These are phyloP conservation scores for Pseudognaphalium luteoalbum DNA, from an alignment of 129 eudicot genomes.

Conservation along the genomic window DNA sequence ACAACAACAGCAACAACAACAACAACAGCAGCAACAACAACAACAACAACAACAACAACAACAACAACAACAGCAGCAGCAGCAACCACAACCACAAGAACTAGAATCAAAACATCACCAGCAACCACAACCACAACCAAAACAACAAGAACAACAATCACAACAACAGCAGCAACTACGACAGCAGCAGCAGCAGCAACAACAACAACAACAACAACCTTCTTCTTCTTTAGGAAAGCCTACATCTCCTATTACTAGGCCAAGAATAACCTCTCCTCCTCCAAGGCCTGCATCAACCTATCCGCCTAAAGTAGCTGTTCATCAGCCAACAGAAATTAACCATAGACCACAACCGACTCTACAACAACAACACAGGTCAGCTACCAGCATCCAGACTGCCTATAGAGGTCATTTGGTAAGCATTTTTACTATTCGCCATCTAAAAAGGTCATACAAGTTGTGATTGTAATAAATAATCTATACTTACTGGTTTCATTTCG, in stretches of 20 bases:
- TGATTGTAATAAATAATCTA: neutral
- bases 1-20: too few relatives aligned
- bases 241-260: neutral
- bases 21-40: too few relatives aligned
- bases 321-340: constrained; percentile 21
- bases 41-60: too few relatives aligned
- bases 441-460: neutral
- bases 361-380: constrained; percentile 54
- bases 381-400: constrained; percentile 87
- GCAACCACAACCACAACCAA: neutral
- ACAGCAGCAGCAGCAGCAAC: neutral
- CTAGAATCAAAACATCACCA: too few relatives aligned
- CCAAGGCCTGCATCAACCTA: neutral
- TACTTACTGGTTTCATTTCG: neutral
- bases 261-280: constrained; percentile 10
- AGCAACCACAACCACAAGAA: neutral
- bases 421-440: neutral
- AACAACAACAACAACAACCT: neutral
- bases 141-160: neutral
- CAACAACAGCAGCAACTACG: neutral
- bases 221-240: neutral
- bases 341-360: constrained; percentile 53
- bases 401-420: constrained; percentile 80
- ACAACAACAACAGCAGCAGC: neutral
- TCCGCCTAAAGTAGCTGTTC: neutral